A percentile compares a stretch with the other conserved stretches of the same genome.
Conservation (phyloP, 192 early-diverging fungal species). For the Piromyces finnis region DNA sequence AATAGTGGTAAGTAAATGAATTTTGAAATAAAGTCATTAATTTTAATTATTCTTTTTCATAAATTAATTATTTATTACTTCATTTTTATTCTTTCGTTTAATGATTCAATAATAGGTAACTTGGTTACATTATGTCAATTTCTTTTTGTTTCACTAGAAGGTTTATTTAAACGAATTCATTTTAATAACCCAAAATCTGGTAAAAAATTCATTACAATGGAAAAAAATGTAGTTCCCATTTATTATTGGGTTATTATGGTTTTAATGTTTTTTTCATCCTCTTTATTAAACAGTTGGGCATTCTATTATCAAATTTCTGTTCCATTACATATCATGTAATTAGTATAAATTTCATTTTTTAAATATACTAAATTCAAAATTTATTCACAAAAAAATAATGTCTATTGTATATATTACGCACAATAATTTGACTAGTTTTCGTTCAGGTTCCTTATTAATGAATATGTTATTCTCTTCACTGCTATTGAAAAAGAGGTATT, state of each 20-base stretch:
- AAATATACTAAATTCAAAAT: too few relatives aligned
- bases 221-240: neutral
- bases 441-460: neutral
- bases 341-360: too few relatives aligned
- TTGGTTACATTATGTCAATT: neutral
- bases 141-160: neutral
- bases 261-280: neutral
- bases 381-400: too few relatives aligned
- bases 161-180: neutral
- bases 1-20: neutral
- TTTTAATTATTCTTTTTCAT: neutral
- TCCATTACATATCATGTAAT: neutral
- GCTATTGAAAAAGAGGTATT: neutral
- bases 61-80: neutral
- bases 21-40: neutral
- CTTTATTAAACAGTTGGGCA: neutral
- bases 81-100: neutral
- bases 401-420: too few relatives aligned
- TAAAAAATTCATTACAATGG: neutral
- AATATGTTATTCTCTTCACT: neutral
- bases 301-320: neutral
- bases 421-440: too few relatives aligned
- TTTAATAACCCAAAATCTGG: neutral
- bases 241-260: neutral
- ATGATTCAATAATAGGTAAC: neutral